Percentiles rank a stretch among this genome's conserved stretches.
These are phyloP conservation scores for Pythium aristosporum DNA, from an alignment of 352 stramenopile genomes.

Conservation along the genomic window DNA sequence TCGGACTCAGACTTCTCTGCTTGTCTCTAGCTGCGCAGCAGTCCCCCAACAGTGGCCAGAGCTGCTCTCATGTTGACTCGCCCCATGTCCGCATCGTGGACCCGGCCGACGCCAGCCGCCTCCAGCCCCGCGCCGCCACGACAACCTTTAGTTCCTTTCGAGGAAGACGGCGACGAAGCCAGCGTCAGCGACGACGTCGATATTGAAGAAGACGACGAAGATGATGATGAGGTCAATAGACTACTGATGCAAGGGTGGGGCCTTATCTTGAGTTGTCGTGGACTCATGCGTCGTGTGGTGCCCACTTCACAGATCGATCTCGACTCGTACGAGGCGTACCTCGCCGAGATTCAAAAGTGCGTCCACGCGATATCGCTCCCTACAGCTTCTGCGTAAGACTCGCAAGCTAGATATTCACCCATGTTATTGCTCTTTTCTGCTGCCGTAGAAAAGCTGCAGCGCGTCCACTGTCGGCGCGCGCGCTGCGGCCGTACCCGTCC, in stretches of 20 bases:
- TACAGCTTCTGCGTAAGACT: no score
- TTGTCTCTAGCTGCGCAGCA: not conserved
- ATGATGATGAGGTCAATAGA: no score
- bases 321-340: conserved; percentile 62
- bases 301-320: conserved; percentile 43
- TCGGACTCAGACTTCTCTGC: not conserved
- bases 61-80: not conserved
- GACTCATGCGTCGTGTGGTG: not conserved
- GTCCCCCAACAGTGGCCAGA: no score
- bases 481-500: conserved; percentile 36
- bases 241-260: no score
- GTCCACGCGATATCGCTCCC: not conserved
- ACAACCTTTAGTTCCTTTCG: not conserved
- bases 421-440: not conserved
- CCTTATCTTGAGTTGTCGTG: not conserved
- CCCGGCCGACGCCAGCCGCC: conserved; percentile 4
- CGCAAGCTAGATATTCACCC: no score
- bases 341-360: conserved; percentile 49
- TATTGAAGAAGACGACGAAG: no score
- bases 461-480: conserved; percentile 41
- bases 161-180: no score
- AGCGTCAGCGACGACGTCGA: no score
- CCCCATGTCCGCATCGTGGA: conserved; percentile 18
- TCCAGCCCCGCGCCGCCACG: not conserved
- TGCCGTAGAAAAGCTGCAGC: conserved; percentile 33